Conservation (phyloP, 257 asterid genomes). For the Cordia subcordata region DNA sequence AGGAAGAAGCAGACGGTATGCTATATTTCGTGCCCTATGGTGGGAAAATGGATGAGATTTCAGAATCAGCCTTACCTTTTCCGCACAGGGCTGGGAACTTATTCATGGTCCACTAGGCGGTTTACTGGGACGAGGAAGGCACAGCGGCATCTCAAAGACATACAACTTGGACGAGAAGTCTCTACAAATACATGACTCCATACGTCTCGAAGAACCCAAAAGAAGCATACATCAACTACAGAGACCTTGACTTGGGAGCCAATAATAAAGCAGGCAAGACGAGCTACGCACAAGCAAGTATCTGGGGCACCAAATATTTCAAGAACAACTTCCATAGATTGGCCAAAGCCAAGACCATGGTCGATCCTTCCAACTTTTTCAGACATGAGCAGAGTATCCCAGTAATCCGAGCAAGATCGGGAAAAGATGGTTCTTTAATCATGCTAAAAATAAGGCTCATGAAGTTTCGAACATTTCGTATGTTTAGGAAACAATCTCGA, state of each 20-base stretch:
- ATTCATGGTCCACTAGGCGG: constrained; percentile 1
- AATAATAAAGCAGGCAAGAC: constrained; percentile 2
- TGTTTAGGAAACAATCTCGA: too few species aligned
- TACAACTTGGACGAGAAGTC: constrained; percentile 2
- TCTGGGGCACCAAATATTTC: constrained; percentile 7
- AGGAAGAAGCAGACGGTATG: neutral
- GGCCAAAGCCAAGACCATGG: constrained; percentile 1
- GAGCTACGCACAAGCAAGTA: constrained; percentile 6
- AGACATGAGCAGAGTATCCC: constrained; percentile 17
- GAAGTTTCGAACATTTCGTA: too few species aligned
- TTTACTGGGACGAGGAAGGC: neutral
- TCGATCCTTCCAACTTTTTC: constrained; percentile 17
- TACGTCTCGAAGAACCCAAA: constrained; percentile 9
- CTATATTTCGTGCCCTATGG: constrained; percentile 10
- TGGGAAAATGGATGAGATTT: constrained; percentile 3
- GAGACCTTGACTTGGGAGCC: constrained; percentile 15
- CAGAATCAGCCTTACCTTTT: constrained; percentile 9
- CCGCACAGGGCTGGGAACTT: constrained; percentile 13
- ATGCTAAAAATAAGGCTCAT: too few species aligned
- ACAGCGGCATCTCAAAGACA: neutral
- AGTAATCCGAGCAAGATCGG: too few species aligned
- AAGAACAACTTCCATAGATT: constrained; percentile 6
- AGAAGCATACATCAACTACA: constrained; percentile 13
- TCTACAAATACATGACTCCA: constrained; percentile 7
- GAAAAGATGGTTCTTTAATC: too few species aligned